A percentile compares a stretch with the other conserved stretches of the same genome.
Evolutionary conservation across 768 basidiomycete species (phyloP).

Genomic region (Lactarius evosmus): DNA sequence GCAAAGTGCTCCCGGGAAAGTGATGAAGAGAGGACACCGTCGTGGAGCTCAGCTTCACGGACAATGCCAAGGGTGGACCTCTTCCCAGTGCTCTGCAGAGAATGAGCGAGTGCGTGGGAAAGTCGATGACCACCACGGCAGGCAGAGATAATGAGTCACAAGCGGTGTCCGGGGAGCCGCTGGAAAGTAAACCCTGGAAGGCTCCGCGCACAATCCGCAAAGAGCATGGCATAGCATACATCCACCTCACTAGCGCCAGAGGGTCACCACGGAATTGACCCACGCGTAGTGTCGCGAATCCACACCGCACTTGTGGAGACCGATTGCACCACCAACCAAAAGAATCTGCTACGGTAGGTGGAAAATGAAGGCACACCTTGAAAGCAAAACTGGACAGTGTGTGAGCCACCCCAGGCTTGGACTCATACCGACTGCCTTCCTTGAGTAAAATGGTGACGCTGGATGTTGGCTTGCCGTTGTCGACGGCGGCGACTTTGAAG

Average conservation of each 20-base stretch:
- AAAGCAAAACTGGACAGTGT: no score
- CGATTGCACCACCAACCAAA: no score
- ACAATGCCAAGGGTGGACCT: slow-evolving; percentile 87
- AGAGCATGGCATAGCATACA: no score
- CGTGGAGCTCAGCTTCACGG: slow-evolving; percentile 90
- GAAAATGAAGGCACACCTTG: no score
- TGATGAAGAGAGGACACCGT: no score
- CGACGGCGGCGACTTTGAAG: slow-evolving; percentile 75
- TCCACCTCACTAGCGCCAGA: no score
- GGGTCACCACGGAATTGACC: neutral
- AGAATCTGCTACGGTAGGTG: no score
- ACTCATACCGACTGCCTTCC: slow-evolving; percentile 87
- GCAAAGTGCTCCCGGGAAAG: no score
- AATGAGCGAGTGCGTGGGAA: neutral
- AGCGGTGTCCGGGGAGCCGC: neutral
- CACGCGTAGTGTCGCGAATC: neutral
- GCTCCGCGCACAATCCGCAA: no score
- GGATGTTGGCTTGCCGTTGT: slow-evolving; percentile 79
- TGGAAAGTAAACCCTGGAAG: neutral
- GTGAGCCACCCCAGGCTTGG: no score
- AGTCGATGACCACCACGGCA: neutral
- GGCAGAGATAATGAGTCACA: neutral
- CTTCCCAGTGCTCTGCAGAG: slow-evolving; percentile 70
- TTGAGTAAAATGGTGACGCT: no score
- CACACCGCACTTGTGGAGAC: neutral